phyloP scores from a whole-genome alignment of 176 grass and related monocot genomes.

The Leersia perrieri region DNA sequence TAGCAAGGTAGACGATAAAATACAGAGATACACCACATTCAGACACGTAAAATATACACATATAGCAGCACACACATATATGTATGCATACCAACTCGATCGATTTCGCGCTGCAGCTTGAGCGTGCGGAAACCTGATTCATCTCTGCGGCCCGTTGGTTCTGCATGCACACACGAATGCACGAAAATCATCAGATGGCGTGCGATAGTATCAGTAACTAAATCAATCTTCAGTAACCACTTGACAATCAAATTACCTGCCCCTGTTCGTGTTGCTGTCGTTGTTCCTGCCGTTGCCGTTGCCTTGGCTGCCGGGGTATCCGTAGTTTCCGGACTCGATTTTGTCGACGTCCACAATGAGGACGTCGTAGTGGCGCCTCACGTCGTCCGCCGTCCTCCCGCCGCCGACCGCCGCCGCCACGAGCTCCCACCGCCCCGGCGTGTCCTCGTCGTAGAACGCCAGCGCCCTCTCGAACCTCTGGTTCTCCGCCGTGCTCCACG shows the following conservation, averaged over 20 bases:
- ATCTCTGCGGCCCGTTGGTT: constrained; percentile 27
- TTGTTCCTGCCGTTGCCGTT: neutral
- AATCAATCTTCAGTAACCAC: too few species aligned
- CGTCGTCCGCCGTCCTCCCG: constrained; percentile 57
- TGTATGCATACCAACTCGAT: neutral
- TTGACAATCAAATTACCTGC: too few species aligned
- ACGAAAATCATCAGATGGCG: neutral
- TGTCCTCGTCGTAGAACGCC: constrained; percentile 39
- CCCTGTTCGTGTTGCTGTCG: neutral
- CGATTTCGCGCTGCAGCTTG: neutral
- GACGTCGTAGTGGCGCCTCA: constrained; percentile 45
- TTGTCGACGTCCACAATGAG: constrained; percentile 33
- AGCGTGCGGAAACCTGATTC: too few species aligned
- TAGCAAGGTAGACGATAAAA: neutral
- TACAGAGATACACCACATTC: neutral
- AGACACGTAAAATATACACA: neutral
- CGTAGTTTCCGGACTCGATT: constrained; percentile 43
- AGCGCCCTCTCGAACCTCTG: constrained; percentile 56
- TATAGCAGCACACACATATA: neutral
- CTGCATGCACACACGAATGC: neutral
- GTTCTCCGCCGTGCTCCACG: constrained; percentile 51
- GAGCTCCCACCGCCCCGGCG: constrained; percentile 48
- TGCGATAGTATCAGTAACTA: too few species aligned
- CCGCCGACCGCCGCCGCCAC: constrained; percentile 46
- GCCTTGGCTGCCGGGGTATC: neutral